Evolutionary conservation across 208 protist genomes (phyloP), one percentile per base, ranked within the genome.

Genomic region (Herpetomonas samuelpessoai): DNA sequence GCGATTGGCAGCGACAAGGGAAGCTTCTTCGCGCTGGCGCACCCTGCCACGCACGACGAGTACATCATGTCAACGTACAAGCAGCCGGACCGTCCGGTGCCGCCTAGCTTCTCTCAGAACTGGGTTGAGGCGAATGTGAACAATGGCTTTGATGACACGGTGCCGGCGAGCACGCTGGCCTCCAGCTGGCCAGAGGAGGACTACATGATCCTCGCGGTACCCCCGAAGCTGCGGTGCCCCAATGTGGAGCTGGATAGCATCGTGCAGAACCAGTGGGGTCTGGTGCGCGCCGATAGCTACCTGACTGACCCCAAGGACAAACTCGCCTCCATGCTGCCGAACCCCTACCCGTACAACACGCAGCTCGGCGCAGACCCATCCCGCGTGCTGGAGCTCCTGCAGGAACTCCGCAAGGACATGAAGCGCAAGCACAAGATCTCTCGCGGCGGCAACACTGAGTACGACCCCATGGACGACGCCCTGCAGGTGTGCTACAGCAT

Each of bases 131-230:
- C 71, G 24, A 83, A 79, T 58, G 81, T 82, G 56, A 79, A 71
- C 26, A 74, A 76, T n/a, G 85, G 79, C 65, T 96, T 92, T 67
- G 89, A 93, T 50, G 72, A 62, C 22, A 35, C 14, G 24, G 47
- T 39, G 2, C 44, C 53, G 16, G 27, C 56, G 48, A 52, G 54
- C 28, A 66, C 72, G 27, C 70, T 96, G 22, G 81, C 84, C 27
- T 96, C 89, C 10, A 85, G 70, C 71, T 96, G 89, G 89, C 89
- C 89, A 24, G 79, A 85, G 44, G 73, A 80, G 19, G 63, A 96
- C 58, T 96, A 96, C 66, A 96, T 96, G 86, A 91, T 96, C 57
- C 73, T 93, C 14, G 74, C 76, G n/a, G 85, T 90, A 9, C 70
- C 84, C 9, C 79, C 83, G 57, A 88, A 90, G 58, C 76, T 86